Evolutionary conservation across 2,329 filamentous ascomycete species (phyloP), one percentile per base, ranked within the genome.

Genomic region (Ophidiomyces ophidiicola): DNA sequence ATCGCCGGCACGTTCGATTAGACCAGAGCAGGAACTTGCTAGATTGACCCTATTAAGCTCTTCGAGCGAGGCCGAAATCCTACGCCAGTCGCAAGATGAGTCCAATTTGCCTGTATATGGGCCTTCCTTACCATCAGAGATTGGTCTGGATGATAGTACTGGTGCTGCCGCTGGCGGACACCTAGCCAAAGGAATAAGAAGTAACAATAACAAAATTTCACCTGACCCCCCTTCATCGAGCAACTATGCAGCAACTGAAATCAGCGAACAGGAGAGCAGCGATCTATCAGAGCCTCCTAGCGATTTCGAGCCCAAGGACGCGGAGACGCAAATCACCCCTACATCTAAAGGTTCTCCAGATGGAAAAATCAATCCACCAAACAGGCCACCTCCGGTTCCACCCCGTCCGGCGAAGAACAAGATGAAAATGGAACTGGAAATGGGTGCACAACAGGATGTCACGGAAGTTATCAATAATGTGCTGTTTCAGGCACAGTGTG

Each of bases 401-500:
- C 73, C 74, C 28, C 62, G 73, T 33, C 62, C 69, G 44, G 50
- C 58, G 29, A 49, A 59, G 43, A 57, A 57, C 39, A 56, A 58
- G 36, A 51, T 56, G 38, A 54, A 70, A 15, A 66, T 69, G 24
- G 65, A 70, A 39, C 66, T 75, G 4, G 68, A 76, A 49, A 66
- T 72, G 29, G 72, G 71, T 12, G 72, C 84, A 23, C 90, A 98
- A 54, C 87, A 98, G 61, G 90, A 98, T 60, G 88, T 94, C 3
- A 86, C 86, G 8, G 90, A 98, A 60, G 88, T 94, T 32, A 87
- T 94, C 64, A 85, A 85, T 43, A 90, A 88, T 52, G 82, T 94
- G 18, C 75, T 94, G 43, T 86, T 88, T 53, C 81, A 90, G 36
- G 68, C 94, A n/a, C 82, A 90, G 52, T 86, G 83, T 37, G 87